Percentiles rank a stretch among this genome's conserved stretches.
phyloP scores from a whole-genome alignment of 2,329 filamentous ascomycete species.

The Fusarium dlaminii region DNA sequence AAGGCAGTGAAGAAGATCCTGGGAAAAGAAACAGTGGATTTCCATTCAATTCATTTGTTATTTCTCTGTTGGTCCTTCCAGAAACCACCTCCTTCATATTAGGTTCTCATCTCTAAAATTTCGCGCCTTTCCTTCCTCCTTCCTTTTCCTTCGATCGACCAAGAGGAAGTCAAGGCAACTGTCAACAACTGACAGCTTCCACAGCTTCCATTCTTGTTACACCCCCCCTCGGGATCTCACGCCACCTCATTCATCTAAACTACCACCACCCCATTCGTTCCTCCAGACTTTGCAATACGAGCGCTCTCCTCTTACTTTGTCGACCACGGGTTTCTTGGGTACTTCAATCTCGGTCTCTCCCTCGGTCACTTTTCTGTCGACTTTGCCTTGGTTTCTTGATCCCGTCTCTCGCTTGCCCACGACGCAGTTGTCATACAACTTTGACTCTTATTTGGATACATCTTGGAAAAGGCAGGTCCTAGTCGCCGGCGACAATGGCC shows the following conservation, averaged over 20 bases:
- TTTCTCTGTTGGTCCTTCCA: background rate
- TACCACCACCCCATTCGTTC: conserved; percentile 29
- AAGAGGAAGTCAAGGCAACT: conserved; percentile 4
- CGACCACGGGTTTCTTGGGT: conserved; percentile 14
- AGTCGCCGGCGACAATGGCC: conserved; percentile 56
- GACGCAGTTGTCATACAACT: conserved; percentile 5
- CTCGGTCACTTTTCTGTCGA: background rate
- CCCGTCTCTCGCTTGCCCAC: conserved; percentile 10
- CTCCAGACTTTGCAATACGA: conserved; percentile 33
- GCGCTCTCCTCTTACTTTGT: conserved; percentile 14
- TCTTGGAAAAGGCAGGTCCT: conserved; percentile 23
- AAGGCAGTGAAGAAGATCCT: conserved; percentile 29
- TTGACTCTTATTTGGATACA: conserved; percentile 5
- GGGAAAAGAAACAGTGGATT: conserved; percentile 15
- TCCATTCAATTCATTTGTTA: background rate
- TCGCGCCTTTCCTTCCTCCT: background rate
- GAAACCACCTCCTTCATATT: background rate
- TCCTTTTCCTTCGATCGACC: background rate
- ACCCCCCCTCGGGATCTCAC: conserved; percentile 30
- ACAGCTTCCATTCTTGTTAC: conserved; percentile 18
- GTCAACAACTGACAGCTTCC: conserved; percentile 5
- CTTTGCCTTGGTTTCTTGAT: background rate
- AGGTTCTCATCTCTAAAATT: background rate
- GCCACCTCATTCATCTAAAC: conserved; percentile 26
- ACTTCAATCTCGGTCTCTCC: conserved; percentile 23